Base-by-base conservation (phyloP, 176 grass and related monocot genomes). In the Musa troglodytarum region DNA sequence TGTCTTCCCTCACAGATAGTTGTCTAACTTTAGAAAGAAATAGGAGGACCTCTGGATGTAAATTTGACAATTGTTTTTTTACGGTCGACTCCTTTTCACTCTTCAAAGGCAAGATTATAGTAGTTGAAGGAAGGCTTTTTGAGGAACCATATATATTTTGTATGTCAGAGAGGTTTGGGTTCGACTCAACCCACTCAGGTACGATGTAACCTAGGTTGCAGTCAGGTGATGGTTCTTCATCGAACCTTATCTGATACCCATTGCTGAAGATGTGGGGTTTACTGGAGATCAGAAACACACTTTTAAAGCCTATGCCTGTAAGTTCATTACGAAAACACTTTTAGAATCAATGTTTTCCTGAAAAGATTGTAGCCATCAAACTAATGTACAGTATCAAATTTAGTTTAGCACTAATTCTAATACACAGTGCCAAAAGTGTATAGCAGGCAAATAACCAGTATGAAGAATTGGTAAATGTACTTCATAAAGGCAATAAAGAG, bases 291-390 rank as follows among this genome's bases (percentile, higher is more conserved):
- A 91, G 67, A 61, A 96, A 91, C 9, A 91, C 92, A 50, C 86
- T 91, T 69, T 91, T 96, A 52, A 96, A 96, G 6, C 92, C 92
- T 77, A 96, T 96, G 16, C 92, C 92, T 96, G 74, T 22, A 81
- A 68, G 7, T 52, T 76, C 23, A 84, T 28, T 13, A 53, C 78
- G 14, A 74, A 15, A 49, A 54, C 29, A 73, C 9, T 25, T 23
- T 25, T 10, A 24, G 10, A 34, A 34, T 15, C 49, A 14, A 6
- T 69, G 28, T 72, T 55, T 43, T 69, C 67, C 49, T 1, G 49
- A 43, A 50, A 49, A 69, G 43, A 69, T 19, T 6, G n/a, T 10
- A 63, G 22, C 0, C 11, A 69, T 49, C 13, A 50, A 69, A 69
- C 28, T 61, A 61, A 21, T 61, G 15, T 43, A 43, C 34, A 43